Percentiles rank a stretch among this genome's conserved stretches.
Conservation (phyloP, 768 basidiomycete species). For the Termitomyces sp. region DNA sequence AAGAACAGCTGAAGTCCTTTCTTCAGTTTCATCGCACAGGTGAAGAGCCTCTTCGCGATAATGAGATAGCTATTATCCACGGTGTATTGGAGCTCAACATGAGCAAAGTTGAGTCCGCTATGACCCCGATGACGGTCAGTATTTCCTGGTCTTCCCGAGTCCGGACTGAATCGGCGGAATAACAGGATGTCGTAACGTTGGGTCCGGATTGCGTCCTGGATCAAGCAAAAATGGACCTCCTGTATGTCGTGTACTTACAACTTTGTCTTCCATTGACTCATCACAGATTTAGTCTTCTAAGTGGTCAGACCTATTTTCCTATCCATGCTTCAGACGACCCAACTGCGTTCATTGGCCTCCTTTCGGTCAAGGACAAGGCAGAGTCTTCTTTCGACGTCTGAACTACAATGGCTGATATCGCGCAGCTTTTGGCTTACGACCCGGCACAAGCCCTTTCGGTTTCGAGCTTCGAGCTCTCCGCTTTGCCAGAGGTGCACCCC, state of each 20-base stretch:
- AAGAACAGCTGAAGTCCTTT: conserved; percentile 74
- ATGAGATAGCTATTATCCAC: conserved; percentile 76
- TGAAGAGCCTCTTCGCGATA: conserved; percentile 72
- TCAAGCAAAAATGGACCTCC: neutral
- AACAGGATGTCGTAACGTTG: conserved; percentile 81
- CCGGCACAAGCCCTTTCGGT: conserved; percentile 71
- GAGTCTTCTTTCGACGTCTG: neutral
- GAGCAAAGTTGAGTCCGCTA: conserved; percentile 73
- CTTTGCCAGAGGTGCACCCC: conserved; percentile 85
- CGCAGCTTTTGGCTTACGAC: conserved; percentile 82
- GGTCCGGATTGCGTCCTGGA: conserved; percentile 35
- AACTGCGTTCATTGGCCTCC: neutral
- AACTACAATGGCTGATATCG: neutral
- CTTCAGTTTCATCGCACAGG: conserved; percentile 77
- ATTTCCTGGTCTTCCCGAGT: neutral
- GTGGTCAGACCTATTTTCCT: neutral
- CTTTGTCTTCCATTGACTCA: neutral
- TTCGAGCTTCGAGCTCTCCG: conserved; percentile 68
- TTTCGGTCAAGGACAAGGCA: neutral
- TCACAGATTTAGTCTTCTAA: neutral
- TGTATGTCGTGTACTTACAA: neutral
- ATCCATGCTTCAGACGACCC: neutral
- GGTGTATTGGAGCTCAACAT: conserved; percentile 74
- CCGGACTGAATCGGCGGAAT: neutral
- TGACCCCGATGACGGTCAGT: conserved; percentile 71